A percentile compares a stretch with the other conserved stretches of the same genome.
phyloP scores from a whole-genome alignment of 164 flowering plant genomes.

The Santalum album region DNA sequence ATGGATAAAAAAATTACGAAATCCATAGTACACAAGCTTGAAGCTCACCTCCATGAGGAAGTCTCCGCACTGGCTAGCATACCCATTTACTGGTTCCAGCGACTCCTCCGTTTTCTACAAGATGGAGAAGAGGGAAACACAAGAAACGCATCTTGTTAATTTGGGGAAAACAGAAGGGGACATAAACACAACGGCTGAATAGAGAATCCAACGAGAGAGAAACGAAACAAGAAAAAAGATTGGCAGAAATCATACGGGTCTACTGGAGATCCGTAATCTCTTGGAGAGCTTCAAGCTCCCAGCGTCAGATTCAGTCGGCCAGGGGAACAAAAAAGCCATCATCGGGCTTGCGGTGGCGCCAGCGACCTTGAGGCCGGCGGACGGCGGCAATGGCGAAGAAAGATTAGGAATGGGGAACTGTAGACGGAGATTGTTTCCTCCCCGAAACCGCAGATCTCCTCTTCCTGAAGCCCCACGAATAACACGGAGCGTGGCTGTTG shows the following conservation, averaged over 20 bases:
- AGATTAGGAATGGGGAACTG: neutral
- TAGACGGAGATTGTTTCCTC: no score
- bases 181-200: no score
- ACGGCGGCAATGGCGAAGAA: constrained; percentile 1
- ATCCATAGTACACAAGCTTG: neutral
- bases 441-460: constrained; percentile 29
- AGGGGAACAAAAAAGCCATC: constrained; percentile 38
- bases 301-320: constrained; percentile 44
- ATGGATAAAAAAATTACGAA: neutral
- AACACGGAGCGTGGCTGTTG: neutral
- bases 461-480: constrained; percentile 40
- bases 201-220: no score
- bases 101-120: constrained; percentile 31
- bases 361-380: constrained; percentile 11
- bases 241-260: constrained; percentile 17
- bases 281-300: constrained; percentile 13
- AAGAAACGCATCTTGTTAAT: neutral
- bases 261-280: constrained; percentile 13
- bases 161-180: no score
- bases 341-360: constrained; percentile 51
- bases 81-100: constrained; percentile 10
- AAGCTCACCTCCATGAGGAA: constrained; percentile 24
- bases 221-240: no score
- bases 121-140: neutral
- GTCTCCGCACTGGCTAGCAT: constrained; percentile 16